Conservation (phyloP, 345 rosid genomes). For the Turritis glabra region DNA sequence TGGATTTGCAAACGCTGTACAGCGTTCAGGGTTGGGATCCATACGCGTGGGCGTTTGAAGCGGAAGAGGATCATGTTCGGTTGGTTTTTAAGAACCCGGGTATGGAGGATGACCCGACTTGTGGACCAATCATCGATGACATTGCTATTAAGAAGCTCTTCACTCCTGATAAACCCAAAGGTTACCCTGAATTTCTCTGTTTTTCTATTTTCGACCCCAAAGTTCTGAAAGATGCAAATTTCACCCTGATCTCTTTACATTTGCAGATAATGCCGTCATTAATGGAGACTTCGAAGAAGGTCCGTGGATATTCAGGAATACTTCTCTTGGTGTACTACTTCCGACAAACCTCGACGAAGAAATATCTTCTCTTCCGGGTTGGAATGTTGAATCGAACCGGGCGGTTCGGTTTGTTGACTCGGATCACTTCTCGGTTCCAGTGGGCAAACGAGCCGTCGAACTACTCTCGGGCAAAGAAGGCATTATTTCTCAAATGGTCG, state of each 20-base stretch:
- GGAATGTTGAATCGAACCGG: conserved; percentile 90
- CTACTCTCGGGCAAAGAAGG: conserved; percentile 96
- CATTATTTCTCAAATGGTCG: conserved; percentile 91
- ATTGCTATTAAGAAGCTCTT: conserved; percentile 88
- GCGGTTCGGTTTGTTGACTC: conserved; percentile 91
- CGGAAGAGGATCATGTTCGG: conserved; percentile 53
- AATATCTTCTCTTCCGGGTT: conserved; percentile 81
- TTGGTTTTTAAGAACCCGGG: conserved; percentile 83
- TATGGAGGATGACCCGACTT: conserved; percentile 97
- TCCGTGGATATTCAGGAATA: conserved; percentile 89
- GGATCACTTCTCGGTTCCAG: conserved; percentile 76
- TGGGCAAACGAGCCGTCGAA: conserved; percentile 85
- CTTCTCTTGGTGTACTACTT: conserved; percentile 82
- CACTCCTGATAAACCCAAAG: conserved; percentile 72
- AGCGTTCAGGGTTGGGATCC: conserved; percentile 99
- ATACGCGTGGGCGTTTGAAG: conserved; percentile 87
- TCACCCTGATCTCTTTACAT: neutral
- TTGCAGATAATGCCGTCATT: conserved; percentile 73
- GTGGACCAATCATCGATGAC: conserved; percentile 95
- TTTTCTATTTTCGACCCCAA: neutral
- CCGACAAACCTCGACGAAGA: conserved; percentile 94
- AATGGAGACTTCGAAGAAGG: conserved; percentile 94
- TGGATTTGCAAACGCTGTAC: conserved; percentile 89
- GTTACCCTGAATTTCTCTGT: conserved; percentile 33
- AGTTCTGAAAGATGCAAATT: neutral